phyloP scores from a whole-genome alignment of 768 basidiomycete species.

The Tulasnella sp. region DNA sequence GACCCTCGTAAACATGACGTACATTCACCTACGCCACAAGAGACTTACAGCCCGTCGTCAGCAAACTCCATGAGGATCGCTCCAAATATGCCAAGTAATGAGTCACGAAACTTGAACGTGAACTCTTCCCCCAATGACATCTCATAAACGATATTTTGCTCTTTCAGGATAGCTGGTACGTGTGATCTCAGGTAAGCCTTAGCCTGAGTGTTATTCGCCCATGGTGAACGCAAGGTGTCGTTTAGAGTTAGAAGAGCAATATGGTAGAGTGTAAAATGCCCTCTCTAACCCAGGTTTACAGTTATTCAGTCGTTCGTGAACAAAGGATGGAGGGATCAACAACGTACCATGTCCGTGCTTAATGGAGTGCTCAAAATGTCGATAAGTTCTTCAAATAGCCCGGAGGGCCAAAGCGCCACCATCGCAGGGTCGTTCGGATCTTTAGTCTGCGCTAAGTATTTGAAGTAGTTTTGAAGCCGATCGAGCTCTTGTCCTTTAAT shows the following conservation, averaged over 20 bases:
- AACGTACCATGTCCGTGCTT: not conserved
- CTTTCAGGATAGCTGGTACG: not conserved
- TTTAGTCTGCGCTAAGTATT: not conserved
- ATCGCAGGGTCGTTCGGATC: not conserved
- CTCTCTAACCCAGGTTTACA: not conserved
- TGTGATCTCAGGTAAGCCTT: not conserved
- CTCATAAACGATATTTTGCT: not conserved
- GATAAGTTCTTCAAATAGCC: not conserved
- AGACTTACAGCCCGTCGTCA: not conserved
- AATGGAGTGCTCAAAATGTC: not conserved
- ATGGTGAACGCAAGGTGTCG: not conserved
- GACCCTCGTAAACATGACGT: not conserved
- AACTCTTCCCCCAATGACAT: not conserved
- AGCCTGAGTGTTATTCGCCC: not conserved
- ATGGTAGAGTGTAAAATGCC: not conserved
- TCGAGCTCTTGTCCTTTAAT: not conserved
- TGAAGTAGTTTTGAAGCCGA: not conserved
- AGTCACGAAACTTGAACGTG: not conserved
- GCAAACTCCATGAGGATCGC: not conserved
- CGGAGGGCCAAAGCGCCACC: not conserved
- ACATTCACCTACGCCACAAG: not conserved
- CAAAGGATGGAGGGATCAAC: too few species aligned
- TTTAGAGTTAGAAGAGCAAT: not conserved
- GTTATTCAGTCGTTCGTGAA: too few species aligned
- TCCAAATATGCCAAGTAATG: not conserved